Conservation (phyloP, 2,329 filamentous ascomycete genomes). For the Diaporthe sp. region DNA sequence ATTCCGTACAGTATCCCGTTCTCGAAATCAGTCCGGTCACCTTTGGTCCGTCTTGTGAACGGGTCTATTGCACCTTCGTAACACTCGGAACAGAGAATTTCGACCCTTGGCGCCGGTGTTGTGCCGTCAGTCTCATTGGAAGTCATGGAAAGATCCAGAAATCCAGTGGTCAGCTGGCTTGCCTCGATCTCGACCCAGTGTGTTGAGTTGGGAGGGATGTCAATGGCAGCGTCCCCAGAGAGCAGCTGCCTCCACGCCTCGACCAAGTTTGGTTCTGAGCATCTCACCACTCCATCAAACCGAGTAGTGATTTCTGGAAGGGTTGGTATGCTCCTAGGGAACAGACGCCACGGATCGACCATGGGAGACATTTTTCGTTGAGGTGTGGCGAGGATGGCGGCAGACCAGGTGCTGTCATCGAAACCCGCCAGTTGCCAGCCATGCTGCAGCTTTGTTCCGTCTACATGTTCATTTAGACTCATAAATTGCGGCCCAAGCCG, state of each 20-base stretch:
- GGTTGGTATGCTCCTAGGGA: constrained; percentile 37
- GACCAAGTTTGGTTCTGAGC: background rate
- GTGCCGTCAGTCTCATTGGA: constrained; percentile 12
- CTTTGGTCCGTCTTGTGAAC: constrained; percentile 36
- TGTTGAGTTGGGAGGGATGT: constrained; percentile 38
- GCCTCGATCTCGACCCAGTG: constrained; percentile 41
- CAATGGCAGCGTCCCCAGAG: constrained; percentile 35
- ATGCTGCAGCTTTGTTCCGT: constrained; percentile 36
- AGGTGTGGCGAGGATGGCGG: constrained; percentile 27
- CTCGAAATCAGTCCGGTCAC: constrained; percentile 36
- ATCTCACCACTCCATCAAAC: constrained; percentile 30
- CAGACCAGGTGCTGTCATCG: constrained; percentile 39
- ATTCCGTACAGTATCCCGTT: constrained; percentile 38
- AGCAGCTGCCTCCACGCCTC: constrained; percentile 16
- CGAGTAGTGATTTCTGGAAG: constrained; percentile 33
- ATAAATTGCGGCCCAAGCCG: constrained; percentile 45
- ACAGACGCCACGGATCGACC: constrained; percentile 37
- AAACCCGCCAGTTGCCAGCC: constrained; percentile 42
- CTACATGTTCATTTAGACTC: constrained; percentile 44
- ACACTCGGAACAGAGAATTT: constrained; percentile 50
- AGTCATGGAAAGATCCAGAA: background rate
- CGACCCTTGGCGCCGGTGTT: constrained; percentile 41
- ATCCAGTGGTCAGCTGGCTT: constrained; percentile 24
- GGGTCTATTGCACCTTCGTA: constrained; percentile 48
- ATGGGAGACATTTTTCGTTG: constrained; percentile 41